A percentile compares a stretch with the other conserved stretches of the same genome.
Conservation (phyloP, 2,329 filamentous ascomycete species). For the Verticillium albo-atrum region DNA sequence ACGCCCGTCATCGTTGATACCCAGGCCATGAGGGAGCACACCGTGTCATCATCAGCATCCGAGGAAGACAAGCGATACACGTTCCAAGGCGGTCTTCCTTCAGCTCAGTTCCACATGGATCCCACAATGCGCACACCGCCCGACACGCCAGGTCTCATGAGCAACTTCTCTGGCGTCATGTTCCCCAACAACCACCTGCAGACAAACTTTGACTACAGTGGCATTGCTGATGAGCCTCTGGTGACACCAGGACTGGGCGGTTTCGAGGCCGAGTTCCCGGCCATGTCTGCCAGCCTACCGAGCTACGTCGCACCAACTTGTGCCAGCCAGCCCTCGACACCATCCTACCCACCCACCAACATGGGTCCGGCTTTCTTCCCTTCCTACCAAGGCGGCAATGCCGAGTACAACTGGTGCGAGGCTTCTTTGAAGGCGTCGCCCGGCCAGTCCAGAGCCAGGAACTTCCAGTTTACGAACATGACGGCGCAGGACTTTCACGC, state of each 20-base stretch:
- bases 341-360: conserved; percentile 33
- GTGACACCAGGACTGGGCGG: conserved; percentile 41
- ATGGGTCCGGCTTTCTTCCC: conserved; percentile 38
- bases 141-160: conserved; percentile 44
- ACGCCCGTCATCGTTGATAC: conserved; percentile 29
- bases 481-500: conserved; percentile 17
- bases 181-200: conserved; percentile 21
- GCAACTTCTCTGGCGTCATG: conserved; percentile 34
- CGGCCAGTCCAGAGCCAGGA: conserved; percentile 18
- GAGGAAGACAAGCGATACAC: conserved; percentile 28
- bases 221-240: conserved; percentile 41
- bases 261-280: conserved; percentile 39
- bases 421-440: conserved; percentile 29
- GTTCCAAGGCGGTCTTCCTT: conserved; percentile 13
- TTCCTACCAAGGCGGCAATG: conserved; percentile 26
- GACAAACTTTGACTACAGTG: conserved; percentile 28
- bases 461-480: conserved; percentile 31
- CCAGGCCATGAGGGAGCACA: conserved; percentile 29
- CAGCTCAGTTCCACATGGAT: conserved; percentile 25
- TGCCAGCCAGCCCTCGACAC: conserved; percentile 43
- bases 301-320: conserved; percentile 38
- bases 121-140: conserved; percentile 48
- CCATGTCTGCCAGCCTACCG: conserved; percentile 31
- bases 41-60: conserved; percentile 30
- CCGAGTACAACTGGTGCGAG: conserved; percentile 49